These are phyloP conservation scores for Ustilago cynodontis DNA, from an alignment of 1,284 basidiomycete species.

Conservation along the genomic window DNA sequence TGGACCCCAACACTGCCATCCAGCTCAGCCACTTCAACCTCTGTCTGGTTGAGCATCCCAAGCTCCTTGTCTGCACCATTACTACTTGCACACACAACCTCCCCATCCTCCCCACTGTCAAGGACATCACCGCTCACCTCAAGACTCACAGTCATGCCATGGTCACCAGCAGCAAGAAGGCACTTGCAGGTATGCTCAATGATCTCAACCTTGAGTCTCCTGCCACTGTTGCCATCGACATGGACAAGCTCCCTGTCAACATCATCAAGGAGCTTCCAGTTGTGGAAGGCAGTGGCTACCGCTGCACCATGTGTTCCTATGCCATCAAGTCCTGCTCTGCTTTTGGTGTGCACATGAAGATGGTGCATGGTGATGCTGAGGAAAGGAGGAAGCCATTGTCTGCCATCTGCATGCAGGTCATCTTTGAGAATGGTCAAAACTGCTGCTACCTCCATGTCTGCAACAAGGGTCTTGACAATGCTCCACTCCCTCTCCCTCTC, in stretches of 20 bases:
- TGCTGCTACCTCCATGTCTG: conserved; percentile 5
- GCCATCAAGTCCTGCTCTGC: background rate
- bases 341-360: background rate
- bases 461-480: background rate
- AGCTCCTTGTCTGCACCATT: background rate
- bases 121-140: conserved; percentile 3
- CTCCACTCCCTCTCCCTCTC: background rate
- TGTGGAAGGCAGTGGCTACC: background rate
- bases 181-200: background rate
- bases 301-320: background rate
- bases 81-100: background rate
- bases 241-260: conserved; percentile 4
- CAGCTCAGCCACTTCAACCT: conserved; percentile 6
- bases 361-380: background rate
- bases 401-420: background rate
- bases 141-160: conserved; percentile 1
- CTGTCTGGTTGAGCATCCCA: conserved; percentile 2
- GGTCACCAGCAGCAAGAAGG: background rate
- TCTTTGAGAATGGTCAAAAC: background rate
- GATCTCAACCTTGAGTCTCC: background rate
- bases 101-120: background rate
- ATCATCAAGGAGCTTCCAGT: conserved; percentile 7
- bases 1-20: background rate
- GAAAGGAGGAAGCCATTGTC: background rate
- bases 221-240: background rate